Base-by-base conservation (phyloP, 768 basidiomycete genomes). In the Termitomyces sp. region DNA sequence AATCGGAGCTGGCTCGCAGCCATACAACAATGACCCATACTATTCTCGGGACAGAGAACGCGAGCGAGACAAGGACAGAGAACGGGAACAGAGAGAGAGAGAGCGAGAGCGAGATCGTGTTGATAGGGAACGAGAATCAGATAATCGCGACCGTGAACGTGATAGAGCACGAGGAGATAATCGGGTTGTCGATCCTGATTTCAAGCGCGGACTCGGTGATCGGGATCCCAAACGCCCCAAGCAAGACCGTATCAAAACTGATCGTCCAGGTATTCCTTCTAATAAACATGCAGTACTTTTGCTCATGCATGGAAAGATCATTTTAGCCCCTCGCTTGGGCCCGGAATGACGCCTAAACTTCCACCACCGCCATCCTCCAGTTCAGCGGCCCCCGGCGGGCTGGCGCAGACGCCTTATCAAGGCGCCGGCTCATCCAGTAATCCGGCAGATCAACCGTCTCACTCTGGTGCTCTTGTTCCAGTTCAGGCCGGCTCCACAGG, bases 221-320 rank as follows among this genome's bases (percentile, higher is more conserved):
- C 74, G 86, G 44, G 87, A 88, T 61, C 73, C 81, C 16, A 88
- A 87, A 70, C 77, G 87, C 53, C 74, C 82, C 60, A 88, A 87
- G 69, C 79, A 67, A 16, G 72, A 72, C 35, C 68, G 71, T 36
- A 71, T 70, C 57, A 75, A 85, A 65, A 67, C 62, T 55, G 74
- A 73, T 65, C 67, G 75, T 52, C 69, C 70, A 64, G 72, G 72
- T 73, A 56, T 46, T 56, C 66, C n/a, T 47, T 46, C 36, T 9
- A 14, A 28, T 47, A 36, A n/a, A 6, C 13, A 28, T 33, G 13
- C 4, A 20, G 33, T 40, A 8, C 46, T 50, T 43, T 50, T 36
- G 30, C 44, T 53, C 2, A 56, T 48, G 26, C 28, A 33, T 28
- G 28, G 44, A 9, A 56, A 72, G 77, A 76, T 64, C 74, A 75